These are phyloP conservation scores for Dysphania ambrosioides DNA, from an alignment of 148 eudicot genomes.

Conservation along the genomic window DNA sequence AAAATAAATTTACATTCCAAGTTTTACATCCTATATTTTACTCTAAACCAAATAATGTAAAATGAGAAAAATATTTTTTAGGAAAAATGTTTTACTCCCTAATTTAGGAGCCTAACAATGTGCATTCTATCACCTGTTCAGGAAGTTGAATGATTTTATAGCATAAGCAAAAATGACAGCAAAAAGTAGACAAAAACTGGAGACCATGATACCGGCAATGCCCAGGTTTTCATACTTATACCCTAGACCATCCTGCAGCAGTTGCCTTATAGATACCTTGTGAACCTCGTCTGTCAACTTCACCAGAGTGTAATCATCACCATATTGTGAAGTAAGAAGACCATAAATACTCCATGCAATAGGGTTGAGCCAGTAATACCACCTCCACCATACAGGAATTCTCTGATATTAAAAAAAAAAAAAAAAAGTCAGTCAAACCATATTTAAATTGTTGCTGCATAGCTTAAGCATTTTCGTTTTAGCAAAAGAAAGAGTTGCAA, in stretches of 20 bases:
- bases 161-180: constrained; percentile 85
- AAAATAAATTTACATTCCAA: too few relatives aligned
- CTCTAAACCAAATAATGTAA: too few relatives aligned
- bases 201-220: constrained; percentile 59
- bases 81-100: too few relatives aligned
- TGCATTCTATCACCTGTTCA: constrained; percentile 70
- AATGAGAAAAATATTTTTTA: too few relatives aligned
- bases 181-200: constrained; percentile 60
- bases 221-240: constrained; percentile 68
- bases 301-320: constrained; percentile 46
- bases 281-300: constrained; percentile 61
- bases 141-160: constrained; percentile 81
- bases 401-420: constrained; percentile 36
- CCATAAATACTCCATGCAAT: constrained; percentile 98
- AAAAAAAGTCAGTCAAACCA: not conserved
- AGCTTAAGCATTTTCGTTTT: too few relatives aligned
- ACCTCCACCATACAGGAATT: constrained; percentile 98
- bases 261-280: constrained; percentile 31
- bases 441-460: too few relatives aligned
- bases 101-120: too few relatives aligned
- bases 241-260: constrained; percentile 64
- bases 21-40: too few relatives aligned
- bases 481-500: too few relatives aligned
- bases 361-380: constrained; percentile 99
- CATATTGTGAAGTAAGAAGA: constrained; percentile 79